Conservation (phyloP, 495 filamentous ascomycete species). For the Rhypophila decipiens region DNA sequence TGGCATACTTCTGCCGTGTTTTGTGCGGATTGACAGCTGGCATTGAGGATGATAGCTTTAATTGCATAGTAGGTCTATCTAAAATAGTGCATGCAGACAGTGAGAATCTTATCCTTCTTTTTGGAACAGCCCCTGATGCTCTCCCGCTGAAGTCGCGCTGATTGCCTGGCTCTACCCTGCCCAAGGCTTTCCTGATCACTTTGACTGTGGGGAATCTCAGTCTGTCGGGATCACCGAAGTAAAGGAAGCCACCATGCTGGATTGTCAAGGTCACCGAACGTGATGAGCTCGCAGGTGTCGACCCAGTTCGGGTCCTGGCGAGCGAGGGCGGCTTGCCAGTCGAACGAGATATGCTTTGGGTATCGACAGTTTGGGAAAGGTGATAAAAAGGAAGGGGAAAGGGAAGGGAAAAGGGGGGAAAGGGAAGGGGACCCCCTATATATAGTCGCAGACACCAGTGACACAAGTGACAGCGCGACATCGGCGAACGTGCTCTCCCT, state of each 20-base stretch:
- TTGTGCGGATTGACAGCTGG: too few relatives aligned
- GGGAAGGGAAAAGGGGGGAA: background rate
- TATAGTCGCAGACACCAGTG: conserved; percentile 1
- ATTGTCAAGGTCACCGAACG: conserved; percentile 2
- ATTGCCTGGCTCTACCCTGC: too few relatives aligned
- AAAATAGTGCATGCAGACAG: too few relatives aligned
- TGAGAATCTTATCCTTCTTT: too few relatives aligned
- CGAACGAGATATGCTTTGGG: conserved; percentile 1
- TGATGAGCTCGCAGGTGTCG: background rate
- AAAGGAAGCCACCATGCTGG: conserved; percentile 1
- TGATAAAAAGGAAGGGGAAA: background rate
- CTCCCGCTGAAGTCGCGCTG: too few relatives aligned
- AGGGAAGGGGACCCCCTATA: background rate
- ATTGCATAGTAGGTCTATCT: too few relatives aligned
- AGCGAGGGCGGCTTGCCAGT: background rate
- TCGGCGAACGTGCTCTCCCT: background rate
- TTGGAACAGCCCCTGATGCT: too few relatives aligned
- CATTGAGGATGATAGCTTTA: too few relatives aligned
- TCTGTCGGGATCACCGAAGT: conserved; percentile 2
- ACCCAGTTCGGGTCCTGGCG: background rate
- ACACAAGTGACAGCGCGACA: background rate
- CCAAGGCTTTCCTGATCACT: too few relatives aligned
- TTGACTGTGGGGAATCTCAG: too few relatives aligned
- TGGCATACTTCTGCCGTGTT: too few relatives aligned
- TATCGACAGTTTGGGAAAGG: conserved; percentile 1